Evolutionary conservation across 345 rosid genomes (phyloP), one percentile per base, ranked within the genome.

Genomic region (Populus deltoides): DNA sequence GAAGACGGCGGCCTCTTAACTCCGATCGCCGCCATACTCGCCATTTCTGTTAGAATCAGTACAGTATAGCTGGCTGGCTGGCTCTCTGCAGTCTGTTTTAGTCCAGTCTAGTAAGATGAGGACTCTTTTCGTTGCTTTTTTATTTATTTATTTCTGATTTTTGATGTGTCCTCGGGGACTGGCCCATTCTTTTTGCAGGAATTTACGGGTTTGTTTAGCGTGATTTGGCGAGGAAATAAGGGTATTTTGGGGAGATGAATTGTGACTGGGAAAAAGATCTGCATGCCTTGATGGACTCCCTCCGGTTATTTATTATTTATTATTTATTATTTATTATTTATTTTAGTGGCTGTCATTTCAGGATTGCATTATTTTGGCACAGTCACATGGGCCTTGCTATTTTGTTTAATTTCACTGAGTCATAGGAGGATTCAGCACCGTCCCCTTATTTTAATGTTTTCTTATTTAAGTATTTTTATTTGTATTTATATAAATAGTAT

Each of bases 11-110:
- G 68, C 6, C 65, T 87, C 1, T 81, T 75, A 55, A 68, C 80
- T 51, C 91, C 90, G 55, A 65, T 82, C 43, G 89, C 86, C 35
- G 91, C 91, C 86, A 87, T 76, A 70, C 79, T 86, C 81, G 91
- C 90, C 92, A 90, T 89, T 75, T 16, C 51, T 47, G 17, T 47
- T 47, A 47, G 51, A 12, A 47, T 47, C 45, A 41, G 68, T 47
- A 15, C 17, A 47, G 51, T 13, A 47, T 47, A 15, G 68, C 17
- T 10, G 15, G 10, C 8, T 65, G 11, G 11, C 17, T 8, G 6
- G 13, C 35, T 6, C 11, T 24, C 29, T 5, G 33, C 1, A n/a
- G 31, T 63, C 15, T 63, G 35, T 29, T 24, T 65, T 5, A 47
- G 51, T 47, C 51, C 51, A 15, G 51, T 47, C 51, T 12, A 33